Conservation (phyloP, 1,284 basidiomycete species). For the Sanghuangporus sanghuang region DNA sequence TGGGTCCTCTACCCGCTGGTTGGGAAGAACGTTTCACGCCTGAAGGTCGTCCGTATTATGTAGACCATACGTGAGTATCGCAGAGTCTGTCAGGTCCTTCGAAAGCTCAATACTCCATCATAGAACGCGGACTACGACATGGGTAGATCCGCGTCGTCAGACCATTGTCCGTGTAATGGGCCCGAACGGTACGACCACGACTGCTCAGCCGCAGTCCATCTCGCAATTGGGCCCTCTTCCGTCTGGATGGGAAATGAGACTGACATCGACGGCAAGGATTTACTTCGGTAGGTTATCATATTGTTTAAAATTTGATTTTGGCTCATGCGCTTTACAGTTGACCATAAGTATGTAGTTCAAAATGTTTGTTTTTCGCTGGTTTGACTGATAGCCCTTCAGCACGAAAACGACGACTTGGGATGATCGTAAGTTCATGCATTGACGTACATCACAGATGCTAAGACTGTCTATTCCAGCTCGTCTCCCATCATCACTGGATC, state of each 20-base stretch:
- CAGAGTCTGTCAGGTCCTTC: background rate
- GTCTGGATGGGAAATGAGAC: slow-evolving; percentile 96
- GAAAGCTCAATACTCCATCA: slow-evolving; percentile 35
- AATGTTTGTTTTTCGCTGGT: background rate
- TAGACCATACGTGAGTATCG: slow-evolving; percentile 34
- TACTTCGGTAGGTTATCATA: slow-evolving; percentile 83
- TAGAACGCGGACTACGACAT: slow-evolving; percentile 94
- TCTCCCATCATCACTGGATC: slow-evolving; percentile 66
- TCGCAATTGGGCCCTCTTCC: slow-evolving; percentile 92
- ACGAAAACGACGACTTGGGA: slow-evolving; percentile 96
- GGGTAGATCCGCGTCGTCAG: slow-evolving; percentile 94
- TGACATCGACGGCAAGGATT: slow-evolving; percentile 88
- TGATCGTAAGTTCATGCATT: slow-evolving; percentile 75
- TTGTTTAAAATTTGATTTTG: background rate
- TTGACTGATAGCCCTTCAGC: slow-evolving; percentile 37
- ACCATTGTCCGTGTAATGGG: slow-evolving; percentile 75
- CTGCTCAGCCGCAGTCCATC: slow-evolving; percentile 75
- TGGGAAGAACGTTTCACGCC: slow-evolving; percentile 97
- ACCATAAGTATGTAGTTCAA: slow-evolving; percentile 2
- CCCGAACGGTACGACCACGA: slow-evolving; percentile 70
- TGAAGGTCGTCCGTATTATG: slow-evolving; percentile 81
- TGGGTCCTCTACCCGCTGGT: slow-evolving; percentile 81
- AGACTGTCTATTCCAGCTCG: slow-evolving; percentile 24
- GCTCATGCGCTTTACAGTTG: background rate
- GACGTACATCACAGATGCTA: slow-evolving; percentile 35